Evolutionary conservation across 1,284 basidiomycete species (phyloP).

Genomic region (Papiliotrema fonsecae): DNA sequence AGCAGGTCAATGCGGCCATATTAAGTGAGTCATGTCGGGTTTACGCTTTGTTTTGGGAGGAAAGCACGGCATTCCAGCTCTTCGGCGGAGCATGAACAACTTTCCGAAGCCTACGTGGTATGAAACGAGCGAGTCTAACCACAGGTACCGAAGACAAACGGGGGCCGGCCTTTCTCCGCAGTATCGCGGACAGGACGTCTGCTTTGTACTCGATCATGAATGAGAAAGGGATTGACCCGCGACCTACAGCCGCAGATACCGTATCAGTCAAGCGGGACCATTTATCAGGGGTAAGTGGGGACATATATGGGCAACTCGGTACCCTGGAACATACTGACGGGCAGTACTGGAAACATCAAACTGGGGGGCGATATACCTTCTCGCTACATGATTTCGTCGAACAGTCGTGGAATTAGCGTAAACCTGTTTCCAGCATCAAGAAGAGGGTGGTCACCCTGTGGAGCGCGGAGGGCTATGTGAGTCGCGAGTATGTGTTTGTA

Average conservation of each 20-base stretch:
- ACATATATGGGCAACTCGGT: not conserved
- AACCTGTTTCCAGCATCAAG: no score
- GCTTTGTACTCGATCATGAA: conserved; percentile 27
- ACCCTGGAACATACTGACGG: not conserved
- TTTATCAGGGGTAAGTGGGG: not conserved
- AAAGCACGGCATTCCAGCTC: no score
- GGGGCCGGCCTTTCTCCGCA: conserved; percentile 28
- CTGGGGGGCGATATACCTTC: not conserved
- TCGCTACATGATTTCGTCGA: conserved; percentile 2
- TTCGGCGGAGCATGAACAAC: not conserved
- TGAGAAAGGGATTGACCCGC: conserved; percentile 6
- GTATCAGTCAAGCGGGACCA: not conserved
- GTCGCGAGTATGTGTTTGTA: no score
- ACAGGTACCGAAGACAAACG: conserved; percentile 25
- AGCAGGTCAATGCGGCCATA: conserved; percentile 45
- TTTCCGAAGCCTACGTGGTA: not conserved
- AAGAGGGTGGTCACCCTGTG: no score
- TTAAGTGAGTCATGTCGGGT: conserved; percentile 46
- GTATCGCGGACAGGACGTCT: conserved; percentile 23
- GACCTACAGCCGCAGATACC: conserved; percentile 1
- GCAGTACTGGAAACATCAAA: conserved; percentile 6
- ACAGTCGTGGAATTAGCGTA: not conserved
- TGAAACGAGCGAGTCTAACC: conserved; percentile 1
- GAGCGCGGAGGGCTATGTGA: no score
- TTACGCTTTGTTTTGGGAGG: no score